phyloP scores from a whole-genome alignment of 225 moss, liverwort and hornwort species.

The Straminergon stramineum region DNA sequence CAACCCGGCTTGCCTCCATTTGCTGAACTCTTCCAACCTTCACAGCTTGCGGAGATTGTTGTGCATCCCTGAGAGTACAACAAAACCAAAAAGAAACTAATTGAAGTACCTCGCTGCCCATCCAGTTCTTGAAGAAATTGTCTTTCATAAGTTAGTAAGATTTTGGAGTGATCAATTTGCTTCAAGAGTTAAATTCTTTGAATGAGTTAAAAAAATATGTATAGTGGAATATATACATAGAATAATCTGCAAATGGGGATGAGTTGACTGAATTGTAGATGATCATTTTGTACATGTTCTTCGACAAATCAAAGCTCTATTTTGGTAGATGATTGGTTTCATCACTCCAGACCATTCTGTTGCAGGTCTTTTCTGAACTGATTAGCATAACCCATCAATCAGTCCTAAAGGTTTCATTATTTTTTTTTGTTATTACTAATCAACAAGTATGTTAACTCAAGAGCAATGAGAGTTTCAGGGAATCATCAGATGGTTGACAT shows the following conservation, averaged over 20 bases:
- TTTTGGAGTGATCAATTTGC: background rate
- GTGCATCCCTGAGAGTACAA: background rate
- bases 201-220: too few species aligned
- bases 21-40: too few species aligned
- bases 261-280: background rate
- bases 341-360: background rate
- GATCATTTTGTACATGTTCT: background rate
- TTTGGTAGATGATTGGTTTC: background rate
- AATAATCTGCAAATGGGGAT: background rate
- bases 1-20: background rate
- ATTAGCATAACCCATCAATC: background rate
- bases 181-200: too few species aligned
- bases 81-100: background rate
- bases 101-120: rapidly evolving
- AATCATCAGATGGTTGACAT: background rate
- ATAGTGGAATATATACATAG: background rate
- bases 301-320: background rate
- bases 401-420: background rate
- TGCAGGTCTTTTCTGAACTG: background rate
- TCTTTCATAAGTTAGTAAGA: background rate
- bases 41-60: too few species aligned
- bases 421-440: background rate
- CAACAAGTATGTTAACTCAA: background rate
- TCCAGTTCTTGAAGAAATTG: background rate
- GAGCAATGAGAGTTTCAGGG: background rate